Evolutionary conservation across 352 stramenopile genomes (phyloP), one percentile per base, ranked within the genome.

Genomic region (Blastocystis hominis): DNA sequence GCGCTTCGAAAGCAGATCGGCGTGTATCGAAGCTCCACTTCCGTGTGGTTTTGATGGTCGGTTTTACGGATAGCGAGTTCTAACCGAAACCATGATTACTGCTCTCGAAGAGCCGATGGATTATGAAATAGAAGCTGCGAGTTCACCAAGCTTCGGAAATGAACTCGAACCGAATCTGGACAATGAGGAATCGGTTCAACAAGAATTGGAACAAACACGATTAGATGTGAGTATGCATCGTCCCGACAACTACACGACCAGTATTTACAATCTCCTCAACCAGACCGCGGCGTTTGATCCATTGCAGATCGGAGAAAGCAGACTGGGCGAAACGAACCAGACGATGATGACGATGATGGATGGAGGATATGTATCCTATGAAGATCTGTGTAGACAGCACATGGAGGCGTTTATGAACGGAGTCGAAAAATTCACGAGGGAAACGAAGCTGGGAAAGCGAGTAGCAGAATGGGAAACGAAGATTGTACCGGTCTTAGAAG

Each of bases 241-340:
- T 17, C 24, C 20, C 24, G 68, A 78, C 30, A 47, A 47, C 47
- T 78, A 78, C 53, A 17, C 44, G 24, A 59, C 40, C 2, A 78
- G 68, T 38, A 78, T 78, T 7, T 20, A 40, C 10, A 56, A 63
- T 0, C 44, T 78, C 3, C 44, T 78, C 17, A 56, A 78, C 10
- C 68, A 78, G 68, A 78, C 68, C 34, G 62, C 68, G 34, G 68
- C 62, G 30, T 78, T 78, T 38, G 68, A 78, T 24, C 68, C 68
- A 17, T 46, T 78, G 24, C 44, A 55, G 46, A 30, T 78, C n/a
- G 68, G 68, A 2, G 68, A 78, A 1, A 56, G 40, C 4, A 30
- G 66, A 1, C 17, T 76, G 20, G n/a, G 47, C 17, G 68, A 78
- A 4, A 38, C 36, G 46, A 78, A 78, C 47, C 40, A 59, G 68